These are phyloP conservation scores for Solanum paucissectum DNA, from an alignment of 257 asterid genomes.

Conservation along the genomic window DNA sequence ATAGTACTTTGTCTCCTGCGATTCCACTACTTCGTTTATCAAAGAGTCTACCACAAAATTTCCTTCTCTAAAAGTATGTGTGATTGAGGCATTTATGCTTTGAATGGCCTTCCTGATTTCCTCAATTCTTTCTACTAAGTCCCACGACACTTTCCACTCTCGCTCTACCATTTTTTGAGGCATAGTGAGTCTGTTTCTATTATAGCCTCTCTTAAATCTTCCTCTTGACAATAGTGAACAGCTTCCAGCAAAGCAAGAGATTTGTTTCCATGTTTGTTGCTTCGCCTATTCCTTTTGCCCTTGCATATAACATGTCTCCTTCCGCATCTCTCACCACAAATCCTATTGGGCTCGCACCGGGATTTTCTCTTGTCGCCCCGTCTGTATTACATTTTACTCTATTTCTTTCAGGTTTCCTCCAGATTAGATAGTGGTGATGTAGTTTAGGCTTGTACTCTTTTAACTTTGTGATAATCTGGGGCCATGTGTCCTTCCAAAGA, in stretches of 20 bases:
- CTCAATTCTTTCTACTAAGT: neutral
- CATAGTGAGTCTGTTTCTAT: neutral
- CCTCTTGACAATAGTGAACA: neutral
- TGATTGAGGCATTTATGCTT: neutral
- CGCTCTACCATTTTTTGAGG: neutral
- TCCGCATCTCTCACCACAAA: neutral
- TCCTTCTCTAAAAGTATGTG: neutral
- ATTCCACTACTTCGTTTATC: neutral
- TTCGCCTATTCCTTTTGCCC: no score
- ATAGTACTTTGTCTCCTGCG: neutral
- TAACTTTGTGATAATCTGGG: neutral
- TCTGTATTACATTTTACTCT: neutral
- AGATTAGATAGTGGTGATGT: neutral
- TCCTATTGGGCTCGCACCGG: neutral
- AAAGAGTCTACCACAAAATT: neutral
- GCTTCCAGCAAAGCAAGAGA: neutral
- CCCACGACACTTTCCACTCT: neutral
- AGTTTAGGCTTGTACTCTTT: neutral
- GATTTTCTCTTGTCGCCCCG: neutral
- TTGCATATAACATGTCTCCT: neutral
- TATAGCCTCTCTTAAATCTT: neutral
- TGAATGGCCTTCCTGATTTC: neutral
- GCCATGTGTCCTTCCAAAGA: neutral
- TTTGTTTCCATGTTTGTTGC: neutral
- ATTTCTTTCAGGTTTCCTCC: neutral